Evolutionary conservation across 2,329 filamentous ascomycete species (phyloP).

Genomic region (Fusarium euwallaceae): DNA sequence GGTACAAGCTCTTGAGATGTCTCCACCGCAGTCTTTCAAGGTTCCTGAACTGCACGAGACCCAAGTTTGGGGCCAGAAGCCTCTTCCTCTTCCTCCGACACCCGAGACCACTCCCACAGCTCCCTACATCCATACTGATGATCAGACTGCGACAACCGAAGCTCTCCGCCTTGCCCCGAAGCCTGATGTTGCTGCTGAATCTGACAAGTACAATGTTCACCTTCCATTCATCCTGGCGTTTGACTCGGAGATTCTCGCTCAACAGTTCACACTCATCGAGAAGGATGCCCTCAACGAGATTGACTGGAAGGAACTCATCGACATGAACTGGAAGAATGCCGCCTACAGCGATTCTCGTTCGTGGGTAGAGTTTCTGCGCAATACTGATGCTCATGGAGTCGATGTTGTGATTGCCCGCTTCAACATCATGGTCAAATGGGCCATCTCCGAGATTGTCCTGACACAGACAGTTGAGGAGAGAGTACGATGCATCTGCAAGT

Average conservation of each 20-base stretch:
- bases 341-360: slow-evolving; percentile 75
- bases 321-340: slow-evolving; percentile 83
- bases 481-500: slow-evolving; percentile 82
- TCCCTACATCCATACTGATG: slow-evolving; percentile 50
- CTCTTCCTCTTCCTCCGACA: slow-evolving; percentile 53
- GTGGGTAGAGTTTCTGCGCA: slow-evolving; percentile 85
- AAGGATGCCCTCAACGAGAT: slow-evolving; percentile 89
- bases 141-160: slow-evolving; percentile 52
- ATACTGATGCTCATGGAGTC: slow-evolving; percentile 79
- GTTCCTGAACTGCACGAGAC: slow-evolving; percentile 44
- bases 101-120: slow-evolving; percentile 63
- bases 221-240: slow-evolving; percentile 86
- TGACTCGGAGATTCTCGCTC: slow-evolving; percentile 81
- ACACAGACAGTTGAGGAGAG: slow-evolving; percentile 80
- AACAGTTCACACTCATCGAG: slow-evolving; percentile 88
- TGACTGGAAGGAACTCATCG: slow-evolving; percentile 88
- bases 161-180: slow-evolving; percentile 53
- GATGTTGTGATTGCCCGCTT: slow-evolving; percentile 89
- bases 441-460: slow-evolving; percentile 81
- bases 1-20: slow-evolving; percentile 46
- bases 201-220: slow-evolving; percentile 67
- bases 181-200: slow-evolving; percentile 46
- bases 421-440: slow-evolving; percentile 91
- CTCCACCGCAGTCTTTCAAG: slow-evolving; percentile 40
- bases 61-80: slow-evolving; percentile 44